Evolutionary conservation across 768 basidiomycete species (phyloP), one percentile per base, ranked within the genome.

Genomic region (Psilocybe sp.): DNA sequence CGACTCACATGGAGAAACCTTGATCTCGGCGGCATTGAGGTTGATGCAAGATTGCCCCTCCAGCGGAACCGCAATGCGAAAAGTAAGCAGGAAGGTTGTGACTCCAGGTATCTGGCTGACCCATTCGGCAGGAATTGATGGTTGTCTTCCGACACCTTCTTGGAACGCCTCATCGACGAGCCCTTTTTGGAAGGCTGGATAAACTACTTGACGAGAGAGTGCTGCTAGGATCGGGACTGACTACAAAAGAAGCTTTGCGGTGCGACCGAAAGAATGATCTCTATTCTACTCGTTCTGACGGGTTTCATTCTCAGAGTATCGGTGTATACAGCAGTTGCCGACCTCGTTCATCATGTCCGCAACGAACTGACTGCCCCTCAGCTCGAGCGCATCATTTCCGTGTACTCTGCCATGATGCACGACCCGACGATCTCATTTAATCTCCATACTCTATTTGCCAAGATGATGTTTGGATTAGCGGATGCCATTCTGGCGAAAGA

Each of bases 31-130:
- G 16, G 85, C 89, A 23, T 70, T 98, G 32, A 80, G 97, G n/a
- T 74, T 98, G 31, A 75, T 98, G 42, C 90, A 97, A 63, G 95
- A 98, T 64, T 94, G 94, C 62, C 95, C 97, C 35, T 77, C 87
- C 0, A 91, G 89, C 61, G 87, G 87, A 8, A 87, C 92, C 12
- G 73, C 81, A 8, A 78, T 92, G 15, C 77, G 96, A 69, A 92
- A 88, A 78, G 93, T 91, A 33, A 32, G 65, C 37, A 10, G 19
- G 19, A 34, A 8, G 35, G 40, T 28, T 13, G 14, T 18, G 12
- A 42, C 56, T 42, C 36, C 42, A 10, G 9, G 16, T 34, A 18
- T 19, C 11, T 41, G 33, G 31, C 61, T 19, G 64, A 36, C 40
- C 45, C 23, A 53, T 18, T 23, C 12, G 39, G 6, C 61, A 95